Conservation (phyloP, 169 alveolate genomes). For the Ichthyophthirius multifiliis region DNA sequence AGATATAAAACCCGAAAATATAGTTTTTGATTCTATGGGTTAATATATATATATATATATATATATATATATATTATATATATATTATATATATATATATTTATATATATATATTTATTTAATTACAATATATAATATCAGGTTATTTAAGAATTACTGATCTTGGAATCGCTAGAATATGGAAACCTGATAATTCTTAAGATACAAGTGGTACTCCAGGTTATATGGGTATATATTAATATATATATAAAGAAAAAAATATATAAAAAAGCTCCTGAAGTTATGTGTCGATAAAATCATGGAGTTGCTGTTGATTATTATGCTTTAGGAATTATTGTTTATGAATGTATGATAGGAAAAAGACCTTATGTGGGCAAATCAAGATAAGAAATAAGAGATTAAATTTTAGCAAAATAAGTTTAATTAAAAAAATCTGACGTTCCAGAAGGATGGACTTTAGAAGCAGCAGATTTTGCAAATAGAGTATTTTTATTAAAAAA, state of each 20-base stretch:
- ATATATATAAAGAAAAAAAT: background rate
- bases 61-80: background rate
- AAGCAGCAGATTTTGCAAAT: conserved; percentile 66
- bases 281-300: conserved; percentile 69
- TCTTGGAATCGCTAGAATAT: conserved; percentile 72
- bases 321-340: conserved; percentile 79
- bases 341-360: conserved; percentile 71
- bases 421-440: conserved; percentile 54
- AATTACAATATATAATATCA: background rate
- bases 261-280: conserved; percentile 56
- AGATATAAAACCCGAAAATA: conserved; percentile 74
- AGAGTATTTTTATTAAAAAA: conserved; percentile 40
- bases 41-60: too few species aligned
- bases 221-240: conserved; percentile 66
- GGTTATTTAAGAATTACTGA: conserved; percentile 64
- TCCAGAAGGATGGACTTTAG: conserved; percentile 63
- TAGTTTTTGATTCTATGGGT: conserved; percentile 66
- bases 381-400: conserved; percentile 73
- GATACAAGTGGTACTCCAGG: conserved; percentile 86
- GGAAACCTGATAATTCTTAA: conserved; percentile 64
- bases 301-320: conserved; percentile 79
- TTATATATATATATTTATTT: background rate
- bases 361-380: conserved; percentile 66
- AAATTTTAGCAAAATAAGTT: conserved; percentile 56
- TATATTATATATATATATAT: too few species aligned